A percentile compares a stretch with the other conserved stretches of the same genome.
Evolutionary conservation across 768 basidiomycete genomes (phyloP).

Genomic region (Agaricus bisporus): DNA sequence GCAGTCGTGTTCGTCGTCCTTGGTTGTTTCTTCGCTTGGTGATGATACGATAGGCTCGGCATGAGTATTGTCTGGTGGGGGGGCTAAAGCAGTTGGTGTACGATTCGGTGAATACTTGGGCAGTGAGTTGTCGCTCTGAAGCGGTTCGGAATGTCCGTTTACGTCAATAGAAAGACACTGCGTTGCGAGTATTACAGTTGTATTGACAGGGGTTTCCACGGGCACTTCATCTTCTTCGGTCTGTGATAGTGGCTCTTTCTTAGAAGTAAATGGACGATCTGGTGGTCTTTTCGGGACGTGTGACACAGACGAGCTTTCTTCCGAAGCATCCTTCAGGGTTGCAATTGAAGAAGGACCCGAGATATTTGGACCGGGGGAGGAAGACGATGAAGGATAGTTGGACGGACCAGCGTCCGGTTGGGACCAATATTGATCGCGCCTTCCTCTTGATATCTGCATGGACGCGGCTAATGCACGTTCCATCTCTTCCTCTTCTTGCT

Average conservation of each 20-base stretch:
- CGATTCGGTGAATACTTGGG: neutral
- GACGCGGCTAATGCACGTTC: constrained; percentile 50
- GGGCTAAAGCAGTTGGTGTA: constrained; percentile 1
- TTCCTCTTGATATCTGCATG: constrained; percentile 9
- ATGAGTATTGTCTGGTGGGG: neutral
- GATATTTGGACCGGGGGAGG: neutral
- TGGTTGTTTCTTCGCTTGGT: neutral
- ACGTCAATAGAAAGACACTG: neutral
- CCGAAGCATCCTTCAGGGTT: neutral
- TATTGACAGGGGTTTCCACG: neutral
- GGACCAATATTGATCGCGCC: neutral
- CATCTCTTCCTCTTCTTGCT: constrained; percentile 62
- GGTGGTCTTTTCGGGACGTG: neutral
- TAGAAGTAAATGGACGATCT: neutral
- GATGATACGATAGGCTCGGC: neutral
- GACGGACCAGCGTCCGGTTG: constrained; percentile 7
- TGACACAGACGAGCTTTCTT: neutral
- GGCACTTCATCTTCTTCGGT: neutral
- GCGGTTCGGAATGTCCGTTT: neutral
- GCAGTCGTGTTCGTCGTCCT: neutral
- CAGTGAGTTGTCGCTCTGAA: neutral
- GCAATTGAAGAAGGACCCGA: neutral
- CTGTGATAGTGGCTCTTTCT: neutral
- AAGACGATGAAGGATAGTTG: neutral
- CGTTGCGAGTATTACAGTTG: neutral